Conservation (phyloP, 176 grass and related monocot genomes). For the Themeda triandra region DNA sequence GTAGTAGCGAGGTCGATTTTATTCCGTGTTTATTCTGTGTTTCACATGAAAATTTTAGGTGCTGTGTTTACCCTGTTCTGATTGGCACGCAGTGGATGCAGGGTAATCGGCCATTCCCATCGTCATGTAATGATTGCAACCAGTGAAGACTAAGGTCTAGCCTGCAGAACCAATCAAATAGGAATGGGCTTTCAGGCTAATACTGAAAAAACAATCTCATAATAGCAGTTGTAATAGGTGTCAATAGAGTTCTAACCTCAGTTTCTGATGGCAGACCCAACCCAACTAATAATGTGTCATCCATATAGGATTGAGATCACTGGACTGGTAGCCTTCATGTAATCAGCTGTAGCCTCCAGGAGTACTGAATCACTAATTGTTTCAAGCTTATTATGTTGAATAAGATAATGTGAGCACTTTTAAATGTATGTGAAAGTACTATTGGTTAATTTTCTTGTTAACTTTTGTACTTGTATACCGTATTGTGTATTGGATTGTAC, state of each 20-base stretch:
- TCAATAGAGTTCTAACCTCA: neutral
- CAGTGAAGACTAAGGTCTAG: too few species aligned
- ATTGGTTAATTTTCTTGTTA: too few species aligned
- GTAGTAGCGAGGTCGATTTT: neutral
- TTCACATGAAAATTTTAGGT: neutral
- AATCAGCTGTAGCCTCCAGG: conserved; percentile 25
- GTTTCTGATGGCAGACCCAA: conserved; percentile 27
- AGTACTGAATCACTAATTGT: neutral
- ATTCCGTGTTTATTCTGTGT: too few species aligned
- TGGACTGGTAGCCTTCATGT: conserved; percentile 41
- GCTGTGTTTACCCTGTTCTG: too few species aligned
- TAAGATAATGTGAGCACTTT: neutral
- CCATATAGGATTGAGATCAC: conserved; percentile 48
- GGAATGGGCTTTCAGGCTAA: neutral
- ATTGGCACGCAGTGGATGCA: too few species aligned
- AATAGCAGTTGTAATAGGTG: neutral
- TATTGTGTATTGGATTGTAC: neutral
- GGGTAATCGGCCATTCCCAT: too few species aligned
- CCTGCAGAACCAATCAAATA: neutral
- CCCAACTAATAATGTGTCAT: conserved; percentile 32
- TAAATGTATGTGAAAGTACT: too few species aligned
- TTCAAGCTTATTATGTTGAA: neutral
- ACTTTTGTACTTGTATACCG: too few species aligned
- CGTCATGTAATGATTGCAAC: too few species aligned
- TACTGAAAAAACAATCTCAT: too few species aligned